Evolutionary conservation across 495 filamentous ascomycete species (phyloP).

Genomic region (Penicillium chermesinum): DNA sequence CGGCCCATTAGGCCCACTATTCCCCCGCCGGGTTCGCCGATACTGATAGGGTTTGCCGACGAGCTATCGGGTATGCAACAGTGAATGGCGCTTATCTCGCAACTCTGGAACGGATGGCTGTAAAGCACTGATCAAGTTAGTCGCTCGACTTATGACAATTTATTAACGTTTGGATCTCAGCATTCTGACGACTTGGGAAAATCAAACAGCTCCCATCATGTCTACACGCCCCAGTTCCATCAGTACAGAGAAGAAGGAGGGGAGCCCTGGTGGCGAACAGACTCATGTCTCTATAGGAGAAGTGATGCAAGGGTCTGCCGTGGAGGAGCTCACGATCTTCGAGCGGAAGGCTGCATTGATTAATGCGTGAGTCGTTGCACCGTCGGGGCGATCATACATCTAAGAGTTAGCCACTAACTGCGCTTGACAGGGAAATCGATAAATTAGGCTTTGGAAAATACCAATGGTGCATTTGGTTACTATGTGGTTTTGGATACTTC

Average conservation of each 20-base stretch:
- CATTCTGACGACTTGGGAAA: conserved; percentile 1
- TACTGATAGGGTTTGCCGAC: conserved; percentile 5
- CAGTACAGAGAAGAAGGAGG: not conserved
- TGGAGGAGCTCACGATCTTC: not conserved
- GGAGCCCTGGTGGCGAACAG: not conserved
- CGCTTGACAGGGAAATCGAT: conserved; percentile 30
- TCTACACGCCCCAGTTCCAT: not conserved
- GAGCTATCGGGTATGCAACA: not conserved
- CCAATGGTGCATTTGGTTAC: conserved; percentile 40
- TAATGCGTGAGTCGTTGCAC: not conserved
- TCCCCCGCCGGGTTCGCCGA: not conserved
- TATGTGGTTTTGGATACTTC: conserved; percentile 49
- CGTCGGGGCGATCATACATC: too few species aligned
- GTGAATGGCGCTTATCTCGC: not conserved
- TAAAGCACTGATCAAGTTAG: not conserved
- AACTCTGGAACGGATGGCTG: not conserved
- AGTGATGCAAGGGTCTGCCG: not conserved
- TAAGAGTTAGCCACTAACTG: too few species aligned
- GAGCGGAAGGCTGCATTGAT: conserved; percentile 3
- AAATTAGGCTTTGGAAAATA: conserved; percentile 47
- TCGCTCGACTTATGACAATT: not conserved
- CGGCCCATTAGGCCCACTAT: not conserved
- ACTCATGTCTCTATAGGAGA: not conserved
- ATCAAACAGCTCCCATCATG: not conserved
- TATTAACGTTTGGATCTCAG: too few species aligned